A percentile compares a stretch with the other conserved stretches of the same genome.
Evolutionary conservation across 2,329 filamentous ascomycete genomes (phyloP).

Genomic region (Apiospora aurea): DNA sequence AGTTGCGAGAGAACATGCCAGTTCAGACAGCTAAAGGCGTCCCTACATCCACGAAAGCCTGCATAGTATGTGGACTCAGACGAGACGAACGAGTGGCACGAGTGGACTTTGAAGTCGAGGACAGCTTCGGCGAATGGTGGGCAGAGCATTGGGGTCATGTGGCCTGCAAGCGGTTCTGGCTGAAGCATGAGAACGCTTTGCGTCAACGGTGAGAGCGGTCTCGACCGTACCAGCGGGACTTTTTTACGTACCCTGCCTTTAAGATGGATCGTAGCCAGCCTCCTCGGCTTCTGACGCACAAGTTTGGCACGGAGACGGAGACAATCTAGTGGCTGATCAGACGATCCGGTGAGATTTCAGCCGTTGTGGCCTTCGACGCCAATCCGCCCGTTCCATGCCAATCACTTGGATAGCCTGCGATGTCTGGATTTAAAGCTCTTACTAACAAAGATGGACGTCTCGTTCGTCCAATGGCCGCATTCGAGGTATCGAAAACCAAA

Average conservation of each 20-base stretch:
- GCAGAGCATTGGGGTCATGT: slow-evolving; percentile 85
- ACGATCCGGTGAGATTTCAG: not conserved
- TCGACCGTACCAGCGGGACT: not conserved
- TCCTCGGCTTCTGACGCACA: not conserved
- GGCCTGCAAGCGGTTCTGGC: slow-evolving; percentile 86
- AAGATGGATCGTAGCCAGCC: not conserved
- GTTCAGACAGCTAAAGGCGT: slow-evolving; percentile 76
- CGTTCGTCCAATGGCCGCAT: slow-evolving; percentile 4
- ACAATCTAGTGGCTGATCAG: not conserved
- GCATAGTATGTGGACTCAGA: slow-evolving; percentile 86
- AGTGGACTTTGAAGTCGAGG: slow-evolving; percentile 79
- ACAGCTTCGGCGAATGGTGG: slow-evolving; percentile 98
- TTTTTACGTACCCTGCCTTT: not conserved
- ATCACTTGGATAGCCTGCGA: not conserved
- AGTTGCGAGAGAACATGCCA: slow-evolving; percentile 73
- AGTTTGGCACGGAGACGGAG: not conserved
- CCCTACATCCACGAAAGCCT: slow-evolving; percentile 75
- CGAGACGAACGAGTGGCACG: slow-evolving; percentile 82
- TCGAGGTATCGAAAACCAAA: not conserved
- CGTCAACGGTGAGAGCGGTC: slow-evolving; percentile 63
- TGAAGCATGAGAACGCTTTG: slow-evolving; percentile 73
- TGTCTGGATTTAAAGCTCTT: not conserved
- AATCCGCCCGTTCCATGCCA: not conserved
- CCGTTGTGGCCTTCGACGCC: not conserved
- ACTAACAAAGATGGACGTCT: not conserved